These are phyloP conservation scores for Centrapalus pauciflorus DNA, from an alignment of 129 eudicot genomes.

Conservation along the genomic window DNA sequence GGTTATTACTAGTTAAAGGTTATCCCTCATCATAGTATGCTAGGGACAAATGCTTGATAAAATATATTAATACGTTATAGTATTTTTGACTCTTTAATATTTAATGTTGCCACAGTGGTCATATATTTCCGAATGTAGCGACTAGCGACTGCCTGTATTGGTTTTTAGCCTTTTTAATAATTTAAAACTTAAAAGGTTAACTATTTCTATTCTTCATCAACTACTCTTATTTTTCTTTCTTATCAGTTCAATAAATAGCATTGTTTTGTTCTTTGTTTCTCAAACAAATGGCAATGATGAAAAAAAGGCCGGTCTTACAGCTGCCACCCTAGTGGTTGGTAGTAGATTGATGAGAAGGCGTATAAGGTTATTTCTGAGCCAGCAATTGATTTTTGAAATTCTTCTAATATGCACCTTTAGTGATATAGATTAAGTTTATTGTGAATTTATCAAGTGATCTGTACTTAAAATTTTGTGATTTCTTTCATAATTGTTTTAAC, in stretches of 20 bases:
- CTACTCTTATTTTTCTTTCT: too few species aligned
- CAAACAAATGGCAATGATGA: conserved; percentile 44
- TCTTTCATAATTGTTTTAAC: not conserved
- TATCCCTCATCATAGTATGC: too few species aligned
- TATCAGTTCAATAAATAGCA: not conserved
- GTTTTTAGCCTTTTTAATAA: too few species aligned
- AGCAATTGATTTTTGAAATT: not conserved
- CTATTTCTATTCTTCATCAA: too few species aligned
- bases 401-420: not conserved
- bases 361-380: conserved; percentile 51
- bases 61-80: too few species aligned
- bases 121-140: too few species aligned
- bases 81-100: too few species aligned
- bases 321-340: conserved; percentile 49
- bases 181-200: too few species aligned
- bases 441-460: not conserved
- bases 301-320: conserved; percentile 73
- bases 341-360: conserved; percentile 59
- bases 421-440: not conserved
- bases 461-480: not conserved
- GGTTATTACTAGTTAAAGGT: too few species aligned
- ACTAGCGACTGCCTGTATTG: too few species aligned
- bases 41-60: too few species aligned
- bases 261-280: not conserved
- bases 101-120: too few species aligned